Evolutionary conservation across 352 stramenopile species (phyloP).

Genomic region (Phytophthora idaei): DNA sequence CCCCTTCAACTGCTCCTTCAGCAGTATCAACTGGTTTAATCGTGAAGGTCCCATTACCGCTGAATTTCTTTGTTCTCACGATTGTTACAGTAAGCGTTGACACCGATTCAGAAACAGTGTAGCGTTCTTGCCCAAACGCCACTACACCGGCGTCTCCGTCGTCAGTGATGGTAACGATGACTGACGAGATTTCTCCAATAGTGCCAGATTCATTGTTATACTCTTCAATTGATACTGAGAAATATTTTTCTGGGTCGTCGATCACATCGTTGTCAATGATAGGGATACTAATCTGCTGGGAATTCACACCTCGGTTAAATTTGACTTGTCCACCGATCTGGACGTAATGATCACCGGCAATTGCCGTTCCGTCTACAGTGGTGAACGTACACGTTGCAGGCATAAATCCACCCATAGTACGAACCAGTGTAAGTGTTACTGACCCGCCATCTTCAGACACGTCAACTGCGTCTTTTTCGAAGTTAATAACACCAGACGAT

Average conservation of each 20-base stretch:
- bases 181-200: constrained; percentile 28
- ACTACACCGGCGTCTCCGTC: constrained; percentile 56
- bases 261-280: constrained; percentile 62
- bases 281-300: constrained; percentile 28
- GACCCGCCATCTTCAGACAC: constrained; percentile 36
- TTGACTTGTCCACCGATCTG: constrained; percentile 24
- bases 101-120: constrained; percentile 38
- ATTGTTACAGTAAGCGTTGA: constrained; percentile 29
- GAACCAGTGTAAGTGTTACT: constrained; percentile 25
- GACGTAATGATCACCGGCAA: constrained; percentile 38
- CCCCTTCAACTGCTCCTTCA: constrained; percentile 18
- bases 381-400: constrained; percentile 41
- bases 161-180: constrained; percentile 47
- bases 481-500: constrained; percentile 52
- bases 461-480: constrained; percentile 11
- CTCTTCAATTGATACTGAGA: constrained; percentile 42
- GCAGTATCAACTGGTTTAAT: constrained; percentile 24
- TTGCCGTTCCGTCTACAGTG: constrained; percentile 44
- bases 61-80: constrained; percentile 32
- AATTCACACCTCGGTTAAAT: constrained; percentile 35
- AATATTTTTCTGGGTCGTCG: constrained; percentile 54
- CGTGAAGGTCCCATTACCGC: constrained; percentile 25
- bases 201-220: constrained; percentile 31
- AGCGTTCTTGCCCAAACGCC: constrained; percentile 36
- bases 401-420: constrained; percentile 43